These are phyloP conservation scores for Staphylotrichum longicolle DNA, from an alignment of 495 filamentous ascomycete genomes.

Conservation along the genomic window DNA sequence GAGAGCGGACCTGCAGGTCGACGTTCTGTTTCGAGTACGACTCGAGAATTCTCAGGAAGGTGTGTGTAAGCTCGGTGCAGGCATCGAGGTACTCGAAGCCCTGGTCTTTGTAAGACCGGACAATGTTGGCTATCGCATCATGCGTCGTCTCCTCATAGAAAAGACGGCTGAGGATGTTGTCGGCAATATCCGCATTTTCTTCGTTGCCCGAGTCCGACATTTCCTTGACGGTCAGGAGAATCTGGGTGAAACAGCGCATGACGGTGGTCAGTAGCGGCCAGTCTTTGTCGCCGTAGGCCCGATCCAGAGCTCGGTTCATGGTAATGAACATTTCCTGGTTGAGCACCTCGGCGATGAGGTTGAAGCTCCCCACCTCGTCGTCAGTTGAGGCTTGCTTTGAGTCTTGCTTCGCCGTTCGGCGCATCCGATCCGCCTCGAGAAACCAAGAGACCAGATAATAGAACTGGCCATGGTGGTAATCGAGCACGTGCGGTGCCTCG, in stretches of 20 bases:
- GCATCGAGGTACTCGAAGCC: constrained; percentile 92
- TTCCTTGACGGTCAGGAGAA: constrained; percentile 88
- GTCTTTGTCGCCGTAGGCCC: constrained; percentile 70
- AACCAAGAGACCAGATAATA: constrained; percentile 96
- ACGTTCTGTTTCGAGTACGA: constrained; percentile 91
- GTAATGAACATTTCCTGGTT: constrained; percentile 91
- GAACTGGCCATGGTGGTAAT: constrained; percentile 73
- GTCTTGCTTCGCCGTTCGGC: constrained; percentile 58
- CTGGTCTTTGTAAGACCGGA: constrained; percentile 84
- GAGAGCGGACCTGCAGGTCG: constrained; percentile 86
- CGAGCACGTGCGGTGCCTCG: constrained; percentile 78
- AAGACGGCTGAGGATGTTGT: constrained; percentile 93
- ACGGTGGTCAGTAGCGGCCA: constrained; percentile 85
- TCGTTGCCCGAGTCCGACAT: constrained; percentile 83
- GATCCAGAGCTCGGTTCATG: constrained; percentile 78
- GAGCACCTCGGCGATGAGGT: constrained; percentile 80
- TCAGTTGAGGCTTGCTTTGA: constrained; percentile 39
- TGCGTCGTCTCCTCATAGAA: constrained; percentile 98
- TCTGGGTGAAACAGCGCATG: constrained; percentile 87
- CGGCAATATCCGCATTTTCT: constrained; percentile 95
- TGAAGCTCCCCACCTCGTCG: constrained; percentile 73
- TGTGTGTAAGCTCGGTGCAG: constrained; percentile 84
- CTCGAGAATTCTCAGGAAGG: constrained; percentile 89
- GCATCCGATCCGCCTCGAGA: constrained; percentile 78
- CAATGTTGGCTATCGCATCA: constrained; percentile 75